Conservation (phyloP, 176 grass and related monocot genomes). For the Aechmea fasciata region DNA sequence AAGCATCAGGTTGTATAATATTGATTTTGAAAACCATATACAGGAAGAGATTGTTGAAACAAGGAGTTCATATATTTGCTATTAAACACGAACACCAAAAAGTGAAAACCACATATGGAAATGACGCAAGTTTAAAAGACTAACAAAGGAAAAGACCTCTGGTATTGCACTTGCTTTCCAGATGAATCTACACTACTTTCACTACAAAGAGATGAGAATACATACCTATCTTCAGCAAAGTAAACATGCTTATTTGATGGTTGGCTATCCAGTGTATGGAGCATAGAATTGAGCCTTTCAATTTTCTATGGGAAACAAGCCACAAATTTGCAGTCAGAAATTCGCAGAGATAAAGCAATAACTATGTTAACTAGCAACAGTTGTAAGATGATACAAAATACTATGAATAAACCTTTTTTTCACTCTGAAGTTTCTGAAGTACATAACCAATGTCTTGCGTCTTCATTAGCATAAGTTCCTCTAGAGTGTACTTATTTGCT, state of each 20-base stretch:
- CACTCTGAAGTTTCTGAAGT: slow-evolving; percentile 62
- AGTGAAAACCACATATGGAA: background rate
- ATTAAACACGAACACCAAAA: background rate
- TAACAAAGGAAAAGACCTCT: background rate
- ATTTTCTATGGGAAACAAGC: slow-evolving; percentile 49
- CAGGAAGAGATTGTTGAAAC: background rate
- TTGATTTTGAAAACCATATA: background rate
- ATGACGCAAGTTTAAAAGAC: background rate
- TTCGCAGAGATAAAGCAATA: background rate
- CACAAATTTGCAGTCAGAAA: slow-evolving; percentile 8
- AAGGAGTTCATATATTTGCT: background rate
- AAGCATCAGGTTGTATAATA: background rate
- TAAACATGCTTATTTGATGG: slow-evolving; percentile 69
- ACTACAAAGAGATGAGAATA: slow-evolving; percentile 11
- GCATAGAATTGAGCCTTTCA: slow-evolving; percentile 56
- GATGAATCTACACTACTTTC: background rate
- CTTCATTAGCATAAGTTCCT: slow-evolving; percentile 77
- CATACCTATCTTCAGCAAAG: slow-evolving; percentile 80
- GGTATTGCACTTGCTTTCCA: background rate
- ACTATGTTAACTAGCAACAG: background rate
- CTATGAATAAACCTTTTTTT: slow-evolving; percentile 61
- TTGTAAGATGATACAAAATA: slow-evolving; percentile 5
- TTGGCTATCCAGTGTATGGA: slow-evolving; percentile 67
- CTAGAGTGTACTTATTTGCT: slow-evolving; percentile 71
- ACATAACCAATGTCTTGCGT: slow-evolving; percentile 91